Evolutionary conservation across 148 eudicot species (phyloP).

Genomic region (Rhododendron williamsianum): DNA sequence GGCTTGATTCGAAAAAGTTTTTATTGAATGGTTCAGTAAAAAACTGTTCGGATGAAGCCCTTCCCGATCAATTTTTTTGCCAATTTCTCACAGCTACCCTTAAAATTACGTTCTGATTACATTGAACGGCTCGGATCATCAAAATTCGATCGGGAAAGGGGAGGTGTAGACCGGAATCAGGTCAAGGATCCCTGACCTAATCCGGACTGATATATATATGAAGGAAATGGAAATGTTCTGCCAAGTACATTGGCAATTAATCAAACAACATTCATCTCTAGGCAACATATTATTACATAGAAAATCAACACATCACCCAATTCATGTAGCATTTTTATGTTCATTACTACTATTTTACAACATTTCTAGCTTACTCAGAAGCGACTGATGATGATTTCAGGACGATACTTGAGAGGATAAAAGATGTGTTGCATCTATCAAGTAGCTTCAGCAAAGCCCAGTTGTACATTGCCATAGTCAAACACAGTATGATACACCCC

Average conservation of each 20-base stretch:
- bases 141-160: no score
- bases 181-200: no score
- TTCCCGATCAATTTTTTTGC: no score
- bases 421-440: constrained; percentile 8
- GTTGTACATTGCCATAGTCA: constrained; percentile 57
- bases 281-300: neutral
- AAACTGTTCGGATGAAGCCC: no score
- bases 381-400: neutral
- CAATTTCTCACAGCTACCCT: no score
- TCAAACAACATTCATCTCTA: neutral
- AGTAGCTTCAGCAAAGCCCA: constrained; percentile 73
- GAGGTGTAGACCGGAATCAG: no score
- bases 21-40: no score
- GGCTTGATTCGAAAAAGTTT: no score
- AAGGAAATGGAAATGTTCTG: neutral
- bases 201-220: no score
- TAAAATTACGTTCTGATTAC: no score
- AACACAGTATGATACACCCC: constrained; percentile 81
- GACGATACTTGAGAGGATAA: neutral
- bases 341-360: neutral
- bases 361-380: neutral
- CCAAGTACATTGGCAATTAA: neutral
- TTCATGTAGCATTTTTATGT: neutral
- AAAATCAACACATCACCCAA: neutral
- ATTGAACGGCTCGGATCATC: no score